A percentile compares a stretch with the other conserved stretches of the same genome.
These are phyloP conservation scores for Closterium sp. DNA, from an alignment of 139 green algal species.

Conservation along the genomic window DNA sequence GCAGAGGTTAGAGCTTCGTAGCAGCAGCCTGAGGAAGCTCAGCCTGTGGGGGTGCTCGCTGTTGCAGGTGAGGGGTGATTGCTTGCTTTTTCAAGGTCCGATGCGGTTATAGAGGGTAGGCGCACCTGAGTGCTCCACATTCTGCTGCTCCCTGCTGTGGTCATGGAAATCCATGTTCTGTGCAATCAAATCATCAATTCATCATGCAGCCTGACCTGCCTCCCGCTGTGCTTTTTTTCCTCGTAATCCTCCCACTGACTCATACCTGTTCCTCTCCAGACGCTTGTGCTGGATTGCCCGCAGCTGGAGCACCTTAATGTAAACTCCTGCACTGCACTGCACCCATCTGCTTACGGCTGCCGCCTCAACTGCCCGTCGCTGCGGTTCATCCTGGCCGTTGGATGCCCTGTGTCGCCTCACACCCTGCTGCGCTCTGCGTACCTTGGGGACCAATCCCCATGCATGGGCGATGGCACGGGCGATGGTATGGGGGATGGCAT, in stretches of 20 bases:
- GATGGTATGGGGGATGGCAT: not conserved
- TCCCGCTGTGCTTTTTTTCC: no score
- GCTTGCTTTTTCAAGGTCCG: no score
- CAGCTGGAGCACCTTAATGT: not conserved
- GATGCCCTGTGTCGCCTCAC: not conserved
- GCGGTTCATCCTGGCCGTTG: not conserved
- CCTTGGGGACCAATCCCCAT: not conserved
- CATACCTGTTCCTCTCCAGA: not conserved
- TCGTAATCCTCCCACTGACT: no score
- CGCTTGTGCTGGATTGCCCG: not conserved
- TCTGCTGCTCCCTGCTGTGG: no score
- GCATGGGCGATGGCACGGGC: not conserved
- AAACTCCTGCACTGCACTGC: not conserved
- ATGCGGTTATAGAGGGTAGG: no score
- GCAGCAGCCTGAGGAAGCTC: conserved; percentile 3
- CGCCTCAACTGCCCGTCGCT: not conserved
- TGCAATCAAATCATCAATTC: no score
- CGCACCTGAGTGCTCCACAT: no score
- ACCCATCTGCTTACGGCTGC: not conserved
- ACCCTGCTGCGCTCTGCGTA: not conserved
- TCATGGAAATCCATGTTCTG: no score
- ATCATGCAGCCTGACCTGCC: no score
- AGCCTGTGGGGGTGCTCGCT: not conserved
- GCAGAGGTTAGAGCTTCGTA: not conserved
- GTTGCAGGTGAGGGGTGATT: not conserved